Percentiles rank a stretch among this genome's conserved stretches.
phyloP scores from a whole-genome alignment of 2,329 filamentous ascomycete species.

The Ceratocystis lukuohia region DNA sequence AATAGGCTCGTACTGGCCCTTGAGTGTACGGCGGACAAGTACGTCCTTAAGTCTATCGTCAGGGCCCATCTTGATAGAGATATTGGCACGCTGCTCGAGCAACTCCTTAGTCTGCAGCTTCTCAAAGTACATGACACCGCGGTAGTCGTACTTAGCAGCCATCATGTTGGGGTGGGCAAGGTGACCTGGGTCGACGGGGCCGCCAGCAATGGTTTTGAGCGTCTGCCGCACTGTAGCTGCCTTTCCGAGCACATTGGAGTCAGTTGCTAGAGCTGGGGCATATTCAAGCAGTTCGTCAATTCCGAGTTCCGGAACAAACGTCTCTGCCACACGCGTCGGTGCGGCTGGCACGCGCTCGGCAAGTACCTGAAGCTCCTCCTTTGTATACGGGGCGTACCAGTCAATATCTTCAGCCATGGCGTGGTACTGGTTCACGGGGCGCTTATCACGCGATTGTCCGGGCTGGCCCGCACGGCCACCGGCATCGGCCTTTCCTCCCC shows the following conservation, averaged over 20 bases:
- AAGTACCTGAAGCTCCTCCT: conserved; percentile 24
- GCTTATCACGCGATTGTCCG: conserved; percentile 21
- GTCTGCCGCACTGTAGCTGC: conserved; percentile 28
- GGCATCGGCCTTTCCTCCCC: too few species aligned
- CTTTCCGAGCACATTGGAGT: conserved; percentile 24
- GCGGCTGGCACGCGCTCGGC: conserved; percentile 15
- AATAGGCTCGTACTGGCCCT: conserved; percentile 28
- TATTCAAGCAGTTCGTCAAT: conserved; percentile 27
- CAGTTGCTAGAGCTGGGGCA: conserved; percentile 27
- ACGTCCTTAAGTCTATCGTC: conserved; percentile 21
- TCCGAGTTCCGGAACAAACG: conserved; percentile 28
- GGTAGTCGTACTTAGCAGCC: conserved; percentile 25
- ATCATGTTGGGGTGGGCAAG: conserved; percentile 25
- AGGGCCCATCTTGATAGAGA: conserved; percentile 19
- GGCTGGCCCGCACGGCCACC: conserved; percentile 21
- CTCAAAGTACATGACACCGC: conserved; percentile 27
- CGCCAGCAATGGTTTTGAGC: conserved; percentile 28
- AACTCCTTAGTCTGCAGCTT: conserved; percentile 24
- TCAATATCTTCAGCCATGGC: conserved; percentile 23
- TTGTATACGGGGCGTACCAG: conserved; percentile 21
- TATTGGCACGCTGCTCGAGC: conserved; percentile 24
- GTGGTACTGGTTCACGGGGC: conserved; percentile 22
- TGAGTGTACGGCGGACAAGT: conserved; percentile 27
- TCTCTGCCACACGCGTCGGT: conserved; percentile 16
- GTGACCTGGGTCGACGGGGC: conserved; percentile 26